Evolutionary conservation across 2,329 filamentous ascomycete genomes (phyloP), one percentile per base, ranked within the genome.

Genomic region (Aureobasidium sp.): DNA sequence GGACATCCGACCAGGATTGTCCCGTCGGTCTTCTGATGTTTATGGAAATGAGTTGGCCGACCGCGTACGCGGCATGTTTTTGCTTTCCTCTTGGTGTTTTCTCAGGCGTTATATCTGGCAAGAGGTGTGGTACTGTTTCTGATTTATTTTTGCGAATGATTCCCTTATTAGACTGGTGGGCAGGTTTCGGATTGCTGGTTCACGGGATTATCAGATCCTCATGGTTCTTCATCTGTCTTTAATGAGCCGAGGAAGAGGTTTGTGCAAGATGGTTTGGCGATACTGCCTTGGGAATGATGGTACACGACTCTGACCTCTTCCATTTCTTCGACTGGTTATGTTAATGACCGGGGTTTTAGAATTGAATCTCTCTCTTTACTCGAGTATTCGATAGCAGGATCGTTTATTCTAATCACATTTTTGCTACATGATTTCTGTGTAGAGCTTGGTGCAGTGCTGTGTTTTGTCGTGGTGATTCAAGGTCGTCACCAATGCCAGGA

Each of bases 161-260:
- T 58, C 55, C 55, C 55, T 57, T 58, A 39, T 29, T 58, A 58
- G 55, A 58, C 42, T 34, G 44, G 29, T 42, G 31, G 55, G 41
- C 29, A 37, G 42, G 31, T 48, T 48, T 39, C 31, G 55, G 20
- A 34, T 39, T 48, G 42, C 22, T 57, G 17, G 22, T 47, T 45
- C 20, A 44, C n/a, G 20, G 55, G 55, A 58, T 47, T 58, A 29
- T 58, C 42, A 44, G 55, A 58, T 58, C 27, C 41, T 6, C 6
- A 31, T 37, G 22, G 15, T n/a, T 27, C 22, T 45, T 48, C 9
- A 37, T 58, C 31, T 57, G 41, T 4, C 27, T 22, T 34, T 45
- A 36, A 56, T 44, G 37, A 36, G 41, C n/a, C 17, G 41, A 39
- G n/a, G 53, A 57, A 29, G 27, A 4, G 12, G 12, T 44, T 39